phyloP scores from a whole-genome alignment of 257 asterid species.

The Rehmannia glutinosa region DNA sequence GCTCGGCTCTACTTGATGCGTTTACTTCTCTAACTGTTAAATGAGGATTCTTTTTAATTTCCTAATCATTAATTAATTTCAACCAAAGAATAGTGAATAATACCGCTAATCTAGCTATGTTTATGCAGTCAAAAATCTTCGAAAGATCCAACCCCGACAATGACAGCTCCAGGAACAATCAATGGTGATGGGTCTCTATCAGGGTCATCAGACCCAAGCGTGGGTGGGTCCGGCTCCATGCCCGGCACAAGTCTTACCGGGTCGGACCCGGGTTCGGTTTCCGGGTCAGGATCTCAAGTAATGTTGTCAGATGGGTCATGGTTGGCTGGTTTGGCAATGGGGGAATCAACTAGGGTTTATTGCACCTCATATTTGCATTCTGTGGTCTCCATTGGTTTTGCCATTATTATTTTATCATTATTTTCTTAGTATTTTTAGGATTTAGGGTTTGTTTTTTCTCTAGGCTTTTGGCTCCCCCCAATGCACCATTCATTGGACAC shows the following conservation, averaged over 20 bases:
- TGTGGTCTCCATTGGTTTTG: conserved; percentile 19
- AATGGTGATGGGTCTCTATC: conserved; percentile 32
- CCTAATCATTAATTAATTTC: conserved; percentile 3
- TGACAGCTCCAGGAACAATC: conserved; percentile 35
- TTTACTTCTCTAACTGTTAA: too few species aligned
- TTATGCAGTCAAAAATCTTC: conserved; percentile 83
- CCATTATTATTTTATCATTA: conserved; percentile 15
- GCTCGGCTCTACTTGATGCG: too few species aligned
- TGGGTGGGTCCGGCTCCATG: conserved; percentile 33
- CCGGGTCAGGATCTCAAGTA: conserved; percentile 51
- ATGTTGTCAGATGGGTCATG: conserved; percentile 70
- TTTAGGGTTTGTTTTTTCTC: conserved; percentile 10
- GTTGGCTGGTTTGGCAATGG: conserved; percentile 93
- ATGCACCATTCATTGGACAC: not conserved
- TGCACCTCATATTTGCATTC: conserved; percentile 23
- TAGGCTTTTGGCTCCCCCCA: too few species aligned
- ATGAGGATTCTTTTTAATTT: too few species aligned
- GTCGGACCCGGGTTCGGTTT: conserved; percentile 19
- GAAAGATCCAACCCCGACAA: conserved; percentile 55
- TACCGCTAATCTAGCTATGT: too few species aligned
- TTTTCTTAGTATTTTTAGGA: conserved; percentile 25
- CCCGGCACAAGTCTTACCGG: conserved; percentile 32
- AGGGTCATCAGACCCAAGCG: conserved; percentile 31
- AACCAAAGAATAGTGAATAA: conserved; percentile 2
- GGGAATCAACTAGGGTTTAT: conserved; percentile 44